Percentiles rank a stretch among this genome's conserved stretches.
phyloP scores from a whole-genome alignment of 148 eudicot species.

The Polygonum aviculare region DNA sequence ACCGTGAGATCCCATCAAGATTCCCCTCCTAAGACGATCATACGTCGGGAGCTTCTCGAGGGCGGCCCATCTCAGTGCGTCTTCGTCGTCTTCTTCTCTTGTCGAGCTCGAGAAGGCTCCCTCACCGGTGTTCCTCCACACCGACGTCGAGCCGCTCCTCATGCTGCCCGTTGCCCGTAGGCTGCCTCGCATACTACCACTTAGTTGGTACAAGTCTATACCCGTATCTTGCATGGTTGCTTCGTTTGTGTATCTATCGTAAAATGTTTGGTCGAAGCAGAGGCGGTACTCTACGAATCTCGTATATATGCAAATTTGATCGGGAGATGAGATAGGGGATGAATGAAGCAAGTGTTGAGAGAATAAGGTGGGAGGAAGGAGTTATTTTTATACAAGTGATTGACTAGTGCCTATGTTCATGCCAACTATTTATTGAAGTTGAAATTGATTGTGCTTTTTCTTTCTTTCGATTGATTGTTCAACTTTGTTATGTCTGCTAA shows the following conservation, averaged over 20 bases:
- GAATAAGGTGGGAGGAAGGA: not conserved
- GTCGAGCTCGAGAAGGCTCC: conserved; percentile 35
- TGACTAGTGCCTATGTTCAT: not conserved
- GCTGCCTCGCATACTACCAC: conserved; percentile 2
- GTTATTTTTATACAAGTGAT: not conserved
- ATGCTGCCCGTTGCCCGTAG: not conserved
- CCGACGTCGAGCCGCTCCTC: conserved; percentile 17
- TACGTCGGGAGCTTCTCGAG: conserved; percentile 54
- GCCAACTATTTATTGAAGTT: not conserved
- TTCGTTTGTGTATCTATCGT: not conserved
- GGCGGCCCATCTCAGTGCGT: conserved; percentile 60
- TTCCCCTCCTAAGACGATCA: conserved; percentile 44
- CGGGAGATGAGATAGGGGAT: not conserved
- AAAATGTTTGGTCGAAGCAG: not conserved
- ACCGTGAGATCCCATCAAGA: conserved; percentile 30
- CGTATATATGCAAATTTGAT: no score
- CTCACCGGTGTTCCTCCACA: conserved; percentile 27
- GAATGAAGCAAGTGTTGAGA: not conserved
- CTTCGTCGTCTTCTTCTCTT: conserved; percentile 50
- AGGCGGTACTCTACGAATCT: no score
- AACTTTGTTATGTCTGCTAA: no score
- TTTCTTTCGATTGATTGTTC: no score
- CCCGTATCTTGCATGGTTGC: conserved; percentile 11
- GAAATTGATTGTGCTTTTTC: not conserved
- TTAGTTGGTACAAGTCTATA: conserved; percentile 9